Conservation (phyloP, 495 filamentous ascomycete genomes). For the Neurospora hispaniola region DNA sequence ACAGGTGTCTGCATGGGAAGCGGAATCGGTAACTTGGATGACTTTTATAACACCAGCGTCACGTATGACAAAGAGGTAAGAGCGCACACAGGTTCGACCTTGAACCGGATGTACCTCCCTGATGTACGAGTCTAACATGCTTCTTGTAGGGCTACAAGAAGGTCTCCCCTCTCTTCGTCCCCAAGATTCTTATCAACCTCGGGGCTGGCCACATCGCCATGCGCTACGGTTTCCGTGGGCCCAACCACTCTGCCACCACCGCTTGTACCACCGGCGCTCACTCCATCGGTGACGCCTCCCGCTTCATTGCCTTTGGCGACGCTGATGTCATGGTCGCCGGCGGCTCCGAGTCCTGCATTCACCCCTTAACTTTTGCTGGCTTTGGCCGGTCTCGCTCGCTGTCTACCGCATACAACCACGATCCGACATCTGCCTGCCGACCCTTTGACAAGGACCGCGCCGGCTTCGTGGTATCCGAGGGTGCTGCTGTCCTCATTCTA, state of each 20-base stretch:
- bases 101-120: not conserved
- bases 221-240: conserved; percentile 81
- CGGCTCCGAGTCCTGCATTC: conserved; percentile 89
- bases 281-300: conserved; percentile 81
- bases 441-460: conserved; percentile 76
- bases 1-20: conserved; percentile 93
- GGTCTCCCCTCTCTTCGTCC: conserved; percentile 85
- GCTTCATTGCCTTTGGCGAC: conserved; percentile 83
- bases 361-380: conserved; percentile 83
- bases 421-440: conserved; percentile 62
- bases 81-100: not conserved
- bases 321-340: conserved; percentile 93
- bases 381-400: conserved; percentile 83
- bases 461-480: conserved; percentile 91
- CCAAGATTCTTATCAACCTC: conserved; percentile 84
- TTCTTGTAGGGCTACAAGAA: conserved; percentile 68
- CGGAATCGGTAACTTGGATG: conserved; percentile 88
- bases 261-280: conserved; percentile 95
- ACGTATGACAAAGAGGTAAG: conserved; percentile 64
- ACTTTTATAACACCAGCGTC: conserved; percentile 73
- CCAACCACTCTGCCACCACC: conserved; percentile 84
- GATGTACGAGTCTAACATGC: conserved; percentile 2
- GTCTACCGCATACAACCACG: conserved; percentile 66
- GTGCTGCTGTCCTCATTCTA: conserved; percentile 75
- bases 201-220: conserved; percentile 92